A percentile compares a stretch with the other conserved stretches of the same genome.
phyloP scores from a whole-genome alignment of 257 asterid genomes.

The Euphrasia confusa region DNA sequence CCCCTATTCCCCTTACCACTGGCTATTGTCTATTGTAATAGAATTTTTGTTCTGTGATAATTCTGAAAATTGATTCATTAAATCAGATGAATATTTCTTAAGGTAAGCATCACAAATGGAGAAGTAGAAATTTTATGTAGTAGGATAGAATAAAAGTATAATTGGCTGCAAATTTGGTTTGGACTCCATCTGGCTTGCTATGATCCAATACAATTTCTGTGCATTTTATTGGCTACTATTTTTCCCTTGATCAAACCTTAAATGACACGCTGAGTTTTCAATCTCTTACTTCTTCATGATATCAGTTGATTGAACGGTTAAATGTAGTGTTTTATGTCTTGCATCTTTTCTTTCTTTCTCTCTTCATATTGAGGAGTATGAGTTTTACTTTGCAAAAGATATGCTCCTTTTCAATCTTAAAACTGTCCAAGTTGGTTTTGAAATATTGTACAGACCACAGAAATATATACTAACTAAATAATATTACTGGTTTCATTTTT shows the following conservation, averaged over 20 bases:
- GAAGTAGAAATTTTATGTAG: neutral
- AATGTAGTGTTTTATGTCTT: slow-evolving; percentile 4
- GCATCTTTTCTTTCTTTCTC: slow-evolving; percentile 13
- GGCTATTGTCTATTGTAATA: too few relatives aligned
- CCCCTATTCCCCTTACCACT: neutral
- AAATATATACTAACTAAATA: too few relatives aligned
- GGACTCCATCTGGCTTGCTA: slow-evolving; percentile 1
- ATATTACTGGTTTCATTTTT: slow-evolving; percentile 2
- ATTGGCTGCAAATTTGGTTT: slow-evolving; percentile 3
- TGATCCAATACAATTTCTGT: slow-evolving; percentile 9
- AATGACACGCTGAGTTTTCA: slow-evolving; percentile 2
- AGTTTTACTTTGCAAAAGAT: slow-evolving; percentile 12
- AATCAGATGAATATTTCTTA: neutral
- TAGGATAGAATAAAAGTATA: neutral
- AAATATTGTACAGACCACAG: slow-evolving; percentile 8
- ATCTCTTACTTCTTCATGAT: neutral
- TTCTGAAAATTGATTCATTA: slow-evolving; percentile 5
- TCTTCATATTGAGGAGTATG: neutral
- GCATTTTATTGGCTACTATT: neutral
- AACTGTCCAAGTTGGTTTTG: slow-evolving; percentile 1
- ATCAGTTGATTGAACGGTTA: slow-evolving; percentile 12
- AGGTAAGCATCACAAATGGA: neutral
- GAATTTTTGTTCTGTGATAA: too few relatives aligned
- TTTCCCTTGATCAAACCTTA: slow-evolving; percentile 8
- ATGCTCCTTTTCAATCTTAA: neutral